Base-by-base conservation (phyloP, 768 basidiomycete genomes). In the Omphalotus guepiniiformis region DNA sequence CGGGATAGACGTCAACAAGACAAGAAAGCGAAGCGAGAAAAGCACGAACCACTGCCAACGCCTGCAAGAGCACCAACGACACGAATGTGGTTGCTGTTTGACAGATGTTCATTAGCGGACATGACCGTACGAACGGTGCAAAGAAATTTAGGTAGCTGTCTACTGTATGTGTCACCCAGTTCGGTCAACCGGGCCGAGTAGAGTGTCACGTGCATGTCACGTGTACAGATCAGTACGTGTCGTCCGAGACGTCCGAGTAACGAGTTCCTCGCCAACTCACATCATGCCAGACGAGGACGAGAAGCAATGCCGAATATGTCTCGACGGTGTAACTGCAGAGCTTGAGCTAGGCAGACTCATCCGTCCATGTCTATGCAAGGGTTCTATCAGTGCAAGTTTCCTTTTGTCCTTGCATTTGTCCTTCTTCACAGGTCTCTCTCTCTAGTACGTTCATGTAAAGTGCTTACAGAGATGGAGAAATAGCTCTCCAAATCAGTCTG, bases 301-400 rank as follows among this genome's bases (percentile, higher is more conserved):
- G 57, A 84, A 76, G 57, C 85, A 87, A 59, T 93, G 92, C 58
- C 76, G 92, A 44, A 94, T 94, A 38, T 94, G 92, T 60, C 72
- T 91, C 22, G 85, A 86, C 30, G 83, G 86, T 3, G 63, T 68
- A 9, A 76, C 78, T 37, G 76, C 78, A 19, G 83, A 86, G 53
- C 60, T 54, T 0, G 73, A 76, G 21, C 68, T 85, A 32, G 92
- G 92, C 2, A 78, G 82, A 45, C 76, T 93, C 54, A 90, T 94
- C 54, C 80, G 83, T 25, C 92, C 92, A 4, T 89, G 88, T 62
- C 69, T 83, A 2, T 88, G 87, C 63, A 82, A 78, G 51, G 91
- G 91, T 35, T 83, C 84, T 18, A 88, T 92, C 50, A 85, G 82
- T 50, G 78, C 82, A 55, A 53, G 72, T 64, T 21, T n/a, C 2